phyloP scores from a whole-genome alignment of 2,329 filamentous ascomycete species.

The Botrytis tulipae region DNA sequence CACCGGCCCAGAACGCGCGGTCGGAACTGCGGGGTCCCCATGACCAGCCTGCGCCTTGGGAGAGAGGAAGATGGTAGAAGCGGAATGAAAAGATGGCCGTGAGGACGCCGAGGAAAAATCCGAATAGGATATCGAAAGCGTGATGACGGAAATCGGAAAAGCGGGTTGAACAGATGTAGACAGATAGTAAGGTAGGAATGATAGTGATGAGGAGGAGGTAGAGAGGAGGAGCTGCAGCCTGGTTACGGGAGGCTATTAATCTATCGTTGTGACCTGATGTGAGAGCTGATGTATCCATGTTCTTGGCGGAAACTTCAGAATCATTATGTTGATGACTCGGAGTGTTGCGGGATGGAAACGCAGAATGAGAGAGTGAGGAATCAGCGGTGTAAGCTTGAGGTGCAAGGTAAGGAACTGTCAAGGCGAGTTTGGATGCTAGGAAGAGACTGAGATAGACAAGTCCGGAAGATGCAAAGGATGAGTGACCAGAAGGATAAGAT shows the following conservation, averaged over 20 bases:
- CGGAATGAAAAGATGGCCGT: slow-evolving; percentile 74
- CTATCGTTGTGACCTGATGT: slow-evolving; percentile 33
- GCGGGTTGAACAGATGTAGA: slow-evolving; percentile 81
- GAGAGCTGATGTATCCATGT: slow-evolving; percentile 14
- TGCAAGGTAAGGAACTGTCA: slow-evolving; percentile 68
- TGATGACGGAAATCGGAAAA: slow-evolving; percentile 89
- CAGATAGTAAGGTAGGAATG: slow-evolving; percentile 69
- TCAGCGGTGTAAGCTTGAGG: slow-evolving; percentile 48
- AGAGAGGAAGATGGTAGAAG: slow-evolving; percentile 81
- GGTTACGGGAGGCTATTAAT: slow-evolving; percentile 58
- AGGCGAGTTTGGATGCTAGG: slow-evolving; percentile 77
- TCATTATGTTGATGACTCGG: not conserved
- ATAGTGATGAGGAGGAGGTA: slow-evolving; percentile 71
- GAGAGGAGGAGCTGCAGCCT: slow-evolving; percentile 78
- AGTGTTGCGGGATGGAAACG: slow-evolving; percentile 66
- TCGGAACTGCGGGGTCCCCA: slow-evolving; percentile 76
- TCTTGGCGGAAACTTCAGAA: slow-evolving; percentile 10
- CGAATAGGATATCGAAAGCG: slow-evolving; percentile 87
- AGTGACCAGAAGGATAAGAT: slow-evolving; percentile 77
- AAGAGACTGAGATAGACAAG: slow-evolving; percentile 84
- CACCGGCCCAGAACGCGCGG: slow-evolving; percentile 75
- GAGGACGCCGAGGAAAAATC: slow-evolving; percentile 73
- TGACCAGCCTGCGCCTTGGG: slow-evolving; percentile 79
- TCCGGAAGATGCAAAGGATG: slow-evolving; percentile 73
- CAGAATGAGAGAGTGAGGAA: slow-evolving; percentile 55